A percentile compares a stretch with the other conserved stretches of the same genome.
phyloP scores from a whole-genome alignment of 2,329 filamentous ascomycete genomes.

The Anthostomella pinea region DNA sequence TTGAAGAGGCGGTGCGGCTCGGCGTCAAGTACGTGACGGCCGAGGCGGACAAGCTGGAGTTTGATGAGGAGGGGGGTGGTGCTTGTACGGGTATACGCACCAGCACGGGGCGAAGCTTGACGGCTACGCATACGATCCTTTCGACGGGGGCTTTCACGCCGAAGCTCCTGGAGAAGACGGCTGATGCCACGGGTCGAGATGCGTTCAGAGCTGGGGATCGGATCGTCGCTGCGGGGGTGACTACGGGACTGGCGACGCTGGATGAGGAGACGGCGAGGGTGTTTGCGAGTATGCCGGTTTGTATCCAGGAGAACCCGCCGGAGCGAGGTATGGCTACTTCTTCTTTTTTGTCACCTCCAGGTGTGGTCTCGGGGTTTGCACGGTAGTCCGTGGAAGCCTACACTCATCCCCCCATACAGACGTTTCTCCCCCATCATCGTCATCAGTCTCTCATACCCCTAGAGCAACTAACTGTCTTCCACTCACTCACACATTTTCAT shows the following conservation, averaged over 20 bases:
- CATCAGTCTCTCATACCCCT: too few relatives aligned
- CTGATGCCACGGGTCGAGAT: conserved; percentile 37
- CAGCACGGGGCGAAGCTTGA: conserved; percentile 36
- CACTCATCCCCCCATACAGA: too few relatives aligned
- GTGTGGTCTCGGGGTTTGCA: too few relatives aligned
- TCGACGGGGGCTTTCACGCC: conserved; percentile 51
- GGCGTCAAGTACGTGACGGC: conserved; percentile 51
- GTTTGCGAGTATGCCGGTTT: conserved; percentile 24
- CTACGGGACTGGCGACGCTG: conserved; percentile 28
- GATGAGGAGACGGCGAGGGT: conserved; percentile 17
- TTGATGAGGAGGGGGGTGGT: conserved; percentile 32
- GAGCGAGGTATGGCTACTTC: conserved; percentile 17
- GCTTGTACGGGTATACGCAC: conserved; percentile 41
- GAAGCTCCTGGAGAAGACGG: conserved; percentile 42
- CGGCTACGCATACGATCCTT: conserved; percentile 44
- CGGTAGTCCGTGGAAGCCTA: too few relatives aligned
- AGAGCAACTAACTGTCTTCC: too few relatives aligned
- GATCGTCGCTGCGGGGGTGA: conserved; percentile 52
- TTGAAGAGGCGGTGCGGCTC: conserved; percentile 42
- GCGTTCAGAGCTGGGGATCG: conserved; percentile 45
- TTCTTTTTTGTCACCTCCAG: background rate
- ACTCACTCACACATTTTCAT: too few relatives aligned
- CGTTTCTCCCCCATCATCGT: background rate
- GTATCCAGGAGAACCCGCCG: conserved; percentile 25
- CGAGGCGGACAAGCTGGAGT: conserved; percentile 40